phyloP scores from a whole-genome alignment of 164 flowering plant species.

The Akebia trifoliata region DNA sequence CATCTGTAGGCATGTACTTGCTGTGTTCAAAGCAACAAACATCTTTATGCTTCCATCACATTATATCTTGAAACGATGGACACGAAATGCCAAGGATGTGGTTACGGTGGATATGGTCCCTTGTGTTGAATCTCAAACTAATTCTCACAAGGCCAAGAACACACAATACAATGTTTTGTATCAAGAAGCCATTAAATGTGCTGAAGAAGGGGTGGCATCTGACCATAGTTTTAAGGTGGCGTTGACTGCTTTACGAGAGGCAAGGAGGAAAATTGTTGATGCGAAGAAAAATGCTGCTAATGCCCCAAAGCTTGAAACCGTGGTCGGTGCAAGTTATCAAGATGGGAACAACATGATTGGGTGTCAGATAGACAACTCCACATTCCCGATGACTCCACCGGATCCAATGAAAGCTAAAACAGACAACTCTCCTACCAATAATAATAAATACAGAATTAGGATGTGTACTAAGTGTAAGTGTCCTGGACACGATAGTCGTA shows the following conservation, averaged over 20 bases:
- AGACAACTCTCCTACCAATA: slow-evolving; percentile 12
- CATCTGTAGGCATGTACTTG: slow-evolving; percentile 31
- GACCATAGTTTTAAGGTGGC: slow-evolving; percentile 37
- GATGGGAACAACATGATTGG: slow-evolving; percentile 14
- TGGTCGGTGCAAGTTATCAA: slow-evolving; percentile 15
- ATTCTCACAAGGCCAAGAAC: slow-evolving; percentile 25
- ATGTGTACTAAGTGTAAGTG: slow-evolving; percentile 24
- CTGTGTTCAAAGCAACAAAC: slow-evolving; percentile 30
- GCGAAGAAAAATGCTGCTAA: slow-evolving; percentile 32
- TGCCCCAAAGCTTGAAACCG: slow-evolving; percentile 16
- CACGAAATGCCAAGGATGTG: slow-evolving; percentile 31
- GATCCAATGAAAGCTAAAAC: slow-evolving; percentile 11
- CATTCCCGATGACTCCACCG: not conserved
- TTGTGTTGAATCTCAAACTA: slow-evolving; percentile 18
- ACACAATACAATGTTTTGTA: slow-evolving; percentile 32
- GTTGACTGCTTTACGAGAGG: slow-evolving; percentile 27
- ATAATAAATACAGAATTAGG: slow-evolving; percentile 9
- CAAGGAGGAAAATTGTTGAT: slow-evolving; percentile 27
- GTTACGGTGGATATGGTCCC: slow-evolving; percentile 15
- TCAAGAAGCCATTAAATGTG: slow-evolving; percentile 38
- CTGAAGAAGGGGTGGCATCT: slow-evolving; percentile 38
- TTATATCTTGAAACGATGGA: slow-evolving; percentile 35
- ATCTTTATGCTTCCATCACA: slow-evolving; percentile 28
- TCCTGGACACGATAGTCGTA: slow-evolving; percentile 25
- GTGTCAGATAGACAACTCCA: slow-evolving; percentile 17